phyloP scores from a whole-genome alignment of 352 stramenopile species.

The Phytophthora aleatoria region DNA sequence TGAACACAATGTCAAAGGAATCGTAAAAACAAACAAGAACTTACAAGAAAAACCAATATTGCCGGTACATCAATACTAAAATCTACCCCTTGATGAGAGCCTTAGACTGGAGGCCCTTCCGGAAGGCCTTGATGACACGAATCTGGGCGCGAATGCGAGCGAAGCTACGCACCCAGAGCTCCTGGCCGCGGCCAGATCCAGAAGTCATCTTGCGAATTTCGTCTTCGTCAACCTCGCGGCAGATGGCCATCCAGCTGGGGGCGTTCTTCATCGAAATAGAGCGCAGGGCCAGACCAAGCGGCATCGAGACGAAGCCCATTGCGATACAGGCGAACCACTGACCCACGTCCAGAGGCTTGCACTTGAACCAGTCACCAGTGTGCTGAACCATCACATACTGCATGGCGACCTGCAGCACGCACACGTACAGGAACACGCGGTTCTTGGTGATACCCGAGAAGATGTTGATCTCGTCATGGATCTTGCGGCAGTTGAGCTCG shows the following conservation, averaged over 20 bases:
- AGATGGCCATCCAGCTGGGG: conserved; percentile 64
- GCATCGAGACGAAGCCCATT: conserved; percentile 54
- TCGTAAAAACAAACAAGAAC: conserved; percentile 60
- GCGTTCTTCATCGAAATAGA: conserved; percentile 60
- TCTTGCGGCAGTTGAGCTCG: conserved; percentile 73
- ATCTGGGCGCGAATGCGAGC: conserved; percentile 62
- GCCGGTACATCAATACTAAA: conserved; percentile 16
- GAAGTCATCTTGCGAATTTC: conserved; percentile 41
- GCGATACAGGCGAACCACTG: conserved; percentile 69
- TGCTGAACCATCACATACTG: conserved; percentile 97
- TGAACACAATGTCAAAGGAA: no score
- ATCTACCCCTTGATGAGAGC: conserved; percentile 41
- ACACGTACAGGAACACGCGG: conserved; percentile 92
- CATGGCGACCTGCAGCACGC: conserved; percentile 86
- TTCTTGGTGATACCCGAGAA: conserved; percentile 93
- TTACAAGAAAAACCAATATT: conserved; percentile 50
- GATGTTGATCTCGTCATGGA: conserved; percentile 96
- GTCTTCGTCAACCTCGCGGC: conserved; percentile 50
- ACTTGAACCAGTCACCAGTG: conserved; percentile 79
- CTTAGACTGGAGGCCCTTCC: conserved; percentile 54
- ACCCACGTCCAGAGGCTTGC: conserved; percentile 42
- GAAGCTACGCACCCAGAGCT: conserved; percentile 63
- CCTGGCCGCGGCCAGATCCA: conserved; percentile 43
- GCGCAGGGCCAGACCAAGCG: conserved; percentile 57
- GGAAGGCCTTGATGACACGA: conserved; percentile 69